These are phyloP conservation scores for Pelargonium myrrhifolium DNA, from an alignment of 441 rosid genomes.

Conservation along the genomic window DNA sequence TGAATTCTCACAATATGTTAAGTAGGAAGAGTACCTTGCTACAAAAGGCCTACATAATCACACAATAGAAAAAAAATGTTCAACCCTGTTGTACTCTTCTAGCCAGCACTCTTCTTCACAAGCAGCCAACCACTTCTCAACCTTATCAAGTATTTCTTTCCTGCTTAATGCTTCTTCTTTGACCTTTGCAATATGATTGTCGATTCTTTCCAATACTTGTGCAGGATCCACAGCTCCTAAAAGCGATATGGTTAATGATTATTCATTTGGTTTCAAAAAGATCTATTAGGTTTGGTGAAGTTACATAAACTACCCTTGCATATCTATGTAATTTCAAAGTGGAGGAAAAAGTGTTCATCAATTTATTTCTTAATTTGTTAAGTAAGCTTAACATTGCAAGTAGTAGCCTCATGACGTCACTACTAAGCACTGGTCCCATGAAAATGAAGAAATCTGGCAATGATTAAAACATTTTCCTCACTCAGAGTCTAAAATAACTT, in stretches of 20 bases:
- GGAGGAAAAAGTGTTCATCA: not conserved
- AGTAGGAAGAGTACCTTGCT: slow-evolving; percentile 16
- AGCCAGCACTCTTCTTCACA: slow-evolving; percentile 98
- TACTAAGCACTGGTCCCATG: no score
- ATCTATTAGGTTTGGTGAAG: not conserved
- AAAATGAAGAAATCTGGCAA: slow-evolving; percentile 1
- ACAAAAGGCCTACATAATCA: not conserved
- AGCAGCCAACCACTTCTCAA: slow-evolving; percentile 88
- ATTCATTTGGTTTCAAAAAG: not conserved
- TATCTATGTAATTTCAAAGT: not conserved
- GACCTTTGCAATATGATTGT: slow-evolving; percentile 64
- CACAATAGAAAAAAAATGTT: slow-evolving; percentile 19
- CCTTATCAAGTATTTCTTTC: slow-evolving; percentile 81
- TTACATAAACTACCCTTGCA: not conserved
- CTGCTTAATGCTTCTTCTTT: slow-evolving; percentile 88
- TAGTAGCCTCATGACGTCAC: no score
- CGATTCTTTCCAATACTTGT: slow-evolving; percentile 60
- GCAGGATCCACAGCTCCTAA: slow-evolving; percentile 57
- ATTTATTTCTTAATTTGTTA: no score
- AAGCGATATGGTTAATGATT: not conserved
- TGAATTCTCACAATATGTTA: slow-evolving; percentile 23
- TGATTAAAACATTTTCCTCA: not conserved
- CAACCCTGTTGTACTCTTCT: slow-evolving; percentile 91
- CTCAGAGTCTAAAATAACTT: not conserved
- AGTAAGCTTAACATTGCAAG: not conserved